Conservation (phyloP, 495 filamentous ascomycete species). For the Immersiella caudata region DNA sequence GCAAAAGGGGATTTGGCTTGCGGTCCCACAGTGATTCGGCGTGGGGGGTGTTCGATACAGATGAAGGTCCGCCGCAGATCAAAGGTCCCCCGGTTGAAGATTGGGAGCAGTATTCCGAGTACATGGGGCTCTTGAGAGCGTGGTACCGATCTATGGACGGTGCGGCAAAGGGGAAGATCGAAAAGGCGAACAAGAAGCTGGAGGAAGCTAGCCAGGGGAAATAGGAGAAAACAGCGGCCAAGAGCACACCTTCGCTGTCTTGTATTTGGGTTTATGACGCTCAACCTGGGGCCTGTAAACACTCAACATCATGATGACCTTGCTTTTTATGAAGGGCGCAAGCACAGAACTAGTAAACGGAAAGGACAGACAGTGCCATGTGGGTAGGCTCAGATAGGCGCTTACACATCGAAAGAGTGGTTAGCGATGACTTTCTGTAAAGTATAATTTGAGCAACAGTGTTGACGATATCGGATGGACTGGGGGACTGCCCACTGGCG, state of each 20-base stretch:
- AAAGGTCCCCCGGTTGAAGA: slow-evolving; percentile 51
- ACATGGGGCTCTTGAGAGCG: slow-evolving; percentile 38
- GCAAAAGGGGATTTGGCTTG: slow-evolving; percentile 52
- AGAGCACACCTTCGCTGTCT: too few relatives aligned
- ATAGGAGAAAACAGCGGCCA: slow-evolving; percentile 1
- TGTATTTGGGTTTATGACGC: too few relatives aligned
- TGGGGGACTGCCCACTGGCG: too few relatives aligned
- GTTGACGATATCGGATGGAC: too few relatives aligned
- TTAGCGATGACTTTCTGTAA: too few relatives aligned
- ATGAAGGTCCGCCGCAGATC: slow-evolving; percentile 43
- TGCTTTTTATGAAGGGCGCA: too few relatives aligned
- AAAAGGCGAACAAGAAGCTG: slow-evolving; percentile 45
- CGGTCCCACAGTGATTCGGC: slow-evolving; percentile 46
- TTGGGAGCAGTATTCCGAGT: slow-evolving; percentile 38
- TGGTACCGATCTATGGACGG: slow-evolving; percentile 48
- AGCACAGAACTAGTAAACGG: too few relatives aligned
- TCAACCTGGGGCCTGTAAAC: background rate
- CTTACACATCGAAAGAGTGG: too few relatives aligned
- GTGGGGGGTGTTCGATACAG: slow-evolving; percentile 67
- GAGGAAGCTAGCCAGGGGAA: slow-evolving; percentile 32
- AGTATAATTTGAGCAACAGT: too few relatives aligned
- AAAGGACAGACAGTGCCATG: too few relatives aligned
- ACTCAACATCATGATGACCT: background rate
- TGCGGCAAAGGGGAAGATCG: slow-evolving; percentile 41
- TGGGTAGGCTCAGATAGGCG: too few relatives aligned